Evolutionary conservation across 2,329 filamentous ascomycete species (phyloP).

Genomic region (Cytospora leucostoma): DNA sequence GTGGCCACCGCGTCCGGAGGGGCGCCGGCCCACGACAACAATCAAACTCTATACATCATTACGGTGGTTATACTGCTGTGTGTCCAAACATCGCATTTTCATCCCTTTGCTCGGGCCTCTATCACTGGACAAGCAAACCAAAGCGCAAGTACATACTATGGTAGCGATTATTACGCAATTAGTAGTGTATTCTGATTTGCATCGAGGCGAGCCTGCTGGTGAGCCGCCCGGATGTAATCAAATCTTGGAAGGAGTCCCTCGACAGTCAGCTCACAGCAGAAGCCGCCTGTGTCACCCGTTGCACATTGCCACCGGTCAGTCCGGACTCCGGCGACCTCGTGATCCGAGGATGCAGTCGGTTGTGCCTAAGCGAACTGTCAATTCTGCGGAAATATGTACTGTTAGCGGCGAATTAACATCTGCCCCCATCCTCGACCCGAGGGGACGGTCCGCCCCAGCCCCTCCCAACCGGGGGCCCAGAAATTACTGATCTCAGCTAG

Average conservation of each 20-base stretch:
- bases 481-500: slow-evolving; percentile 24
- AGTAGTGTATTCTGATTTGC: not conserved
- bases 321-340: not conserved
- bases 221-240: not conserved
- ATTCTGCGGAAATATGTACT: slow-evolving; percentile 1
- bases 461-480: slow-evolving; percentile 17
- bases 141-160: not conserved
- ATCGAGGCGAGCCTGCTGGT: not conserved
- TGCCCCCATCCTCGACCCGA: slow-evolving; percentile 18
- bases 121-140: not conserved
- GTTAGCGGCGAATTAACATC: not conserved
- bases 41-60: too few relatives aligned
- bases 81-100: too few relatives aligned
- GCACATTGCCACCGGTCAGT: not conserved
- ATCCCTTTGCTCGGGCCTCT: not conserved
- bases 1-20: too few relatives aligned
- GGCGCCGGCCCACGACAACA: too few relatives aligned
- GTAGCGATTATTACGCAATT: not conserved
- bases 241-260: not conserved
- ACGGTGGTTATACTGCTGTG: too few relatives aligned
- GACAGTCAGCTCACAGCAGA: too few relatives aligned
- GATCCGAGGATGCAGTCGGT: not conserved
- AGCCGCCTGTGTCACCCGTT: too few relatives aligned
- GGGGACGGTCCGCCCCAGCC: slow-evolving; percentile 23
- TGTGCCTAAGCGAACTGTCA: slow-evolving; percentile 1